These are phyloP conservation scores for Axilococcus clingmanii DNA, from an alignment of 139 green algal species.

Conservation along the genomic window DNA sequence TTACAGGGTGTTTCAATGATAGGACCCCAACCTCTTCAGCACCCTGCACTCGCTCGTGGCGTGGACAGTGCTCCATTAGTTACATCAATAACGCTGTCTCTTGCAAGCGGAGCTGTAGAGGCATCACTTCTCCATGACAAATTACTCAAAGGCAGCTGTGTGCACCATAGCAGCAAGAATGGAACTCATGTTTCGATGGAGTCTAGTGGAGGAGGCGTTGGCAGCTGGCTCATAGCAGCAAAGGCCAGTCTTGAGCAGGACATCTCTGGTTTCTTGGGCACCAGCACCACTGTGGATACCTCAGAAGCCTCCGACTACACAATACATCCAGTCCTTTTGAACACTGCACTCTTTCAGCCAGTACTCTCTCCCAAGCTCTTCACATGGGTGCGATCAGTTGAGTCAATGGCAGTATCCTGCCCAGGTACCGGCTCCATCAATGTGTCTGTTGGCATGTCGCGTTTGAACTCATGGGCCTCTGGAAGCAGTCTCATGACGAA, in stretches of 20 bases:
- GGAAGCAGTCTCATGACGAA: too few relatives aligned
- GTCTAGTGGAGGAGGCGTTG: neutral
- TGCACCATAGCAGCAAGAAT: too few relatives aligned
- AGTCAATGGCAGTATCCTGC: too few relatives aligned
- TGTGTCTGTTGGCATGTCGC: too few relatives aligned
- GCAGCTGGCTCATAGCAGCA: neutral
- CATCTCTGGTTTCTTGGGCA: neutral
- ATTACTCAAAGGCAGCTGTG: conserved; percentile 10
- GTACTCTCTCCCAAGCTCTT: too few relatives aligned
- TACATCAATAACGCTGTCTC: conserved; percentile 7
- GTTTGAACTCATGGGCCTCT: too few relatives aligned
- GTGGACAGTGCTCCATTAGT: neutral
- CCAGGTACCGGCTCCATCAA: too few relatives aligned
- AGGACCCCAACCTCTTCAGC: conserved; percentile 16
- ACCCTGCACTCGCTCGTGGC: neutral
- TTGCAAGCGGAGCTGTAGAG: conserved; percentile 3
- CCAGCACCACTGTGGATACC: neutral
- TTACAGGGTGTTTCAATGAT: conserved; percentile 20
- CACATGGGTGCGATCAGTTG: too few relatives aligned
- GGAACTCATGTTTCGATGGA: neutral
- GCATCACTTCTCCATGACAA: conserved; percentile 2
- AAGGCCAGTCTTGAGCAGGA: neutral
- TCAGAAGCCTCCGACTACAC: conserved; percentile 9
- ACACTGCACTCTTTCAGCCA: conserved; percentile 6
- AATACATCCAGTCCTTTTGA: conserved; percentile 10